phyloP scores from a whole-genome alignment of 257 asterid genomes.

The Petunia axillaris region DNA sequence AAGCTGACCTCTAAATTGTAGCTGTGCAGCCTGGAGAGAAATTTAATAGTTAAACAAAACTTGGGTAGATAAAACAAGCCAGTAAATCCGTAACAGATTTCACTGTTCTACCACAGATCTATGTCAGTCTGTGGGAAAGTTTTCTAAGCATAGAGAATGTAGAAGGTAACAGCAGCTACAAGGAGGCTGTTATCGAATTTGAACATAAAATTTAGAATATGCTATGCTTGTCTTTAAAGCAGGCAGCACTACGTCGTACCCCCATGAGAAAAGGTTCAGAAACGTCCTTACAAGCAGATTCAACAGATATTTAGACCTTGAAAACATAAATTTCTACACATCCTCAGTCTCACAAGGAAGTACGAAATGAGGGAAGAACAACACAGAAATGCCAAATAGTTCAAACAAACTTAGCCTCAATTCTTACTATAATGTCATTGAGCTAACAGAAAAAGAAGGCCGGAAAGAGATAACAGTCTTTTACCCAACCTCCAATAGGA shows the following conservation, averaged over 20 bases:
- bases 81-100: background rate
- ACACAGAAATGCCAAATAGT: background rate
- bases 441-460: background rate
- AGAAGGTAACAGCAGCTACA: background rate
- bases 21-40: constrained; percentile 49
- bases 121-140: background rate
- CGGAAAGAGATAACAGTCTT: background rate
- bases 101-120: background rate
- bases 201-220: background rate
- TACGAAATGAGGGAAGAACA: background rate
- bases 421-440: background rate
- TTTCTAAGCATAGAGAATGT: background rate
- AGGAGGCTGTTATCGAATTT: background rate
- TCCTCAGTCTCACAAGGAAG: background rate
- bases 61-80: background rate
- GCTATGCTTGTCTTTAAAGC: background rate
- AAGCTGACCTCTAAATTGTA: constrained; percentile 65
- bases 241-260: background rate
- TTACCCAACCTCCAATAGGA: constrained; percentile 18
- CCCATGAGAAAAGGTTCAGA: too few species aligned
- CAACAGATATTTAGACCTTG: background rate
- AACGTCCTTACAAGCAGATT: background rate
- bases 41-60: background rate
- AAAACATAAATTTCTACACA: background rate
- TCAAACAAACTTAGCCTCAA: background rate